These are phyloP conservation scores for Hura crepitans DNA, from an alignment of 441 rosid species.

Conservation along the genomic window DNA sequence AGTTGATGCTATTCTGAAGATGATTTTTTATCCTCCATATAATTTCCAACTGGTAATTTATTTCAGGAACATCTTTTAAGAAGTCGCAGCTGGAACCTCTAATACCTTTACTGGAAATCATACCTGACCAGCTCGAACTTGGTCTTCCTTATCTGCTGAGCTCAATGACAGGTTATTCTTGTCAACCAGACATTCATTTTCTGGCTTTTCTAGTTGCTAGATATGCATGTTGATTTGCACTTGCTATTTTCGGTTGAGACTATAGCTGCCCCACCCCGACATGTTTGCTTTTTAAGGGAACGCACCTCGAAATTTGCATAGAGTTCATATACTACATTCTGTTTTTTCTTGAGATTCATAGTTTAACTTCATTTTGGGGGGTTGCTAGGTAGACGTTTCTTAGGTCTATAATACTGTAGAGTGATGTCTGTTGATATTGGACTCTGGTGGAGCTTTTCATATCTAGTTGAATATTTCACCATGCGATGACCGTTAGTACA, in stretches of 20 bases:
- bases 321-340: not conserved
- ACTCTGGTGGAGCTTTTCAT: not conserved
- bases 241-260: not conserved
- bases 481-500: not conserved
- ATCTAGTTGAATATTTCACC: not conserved
- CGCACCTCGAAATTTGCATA: not conserved
- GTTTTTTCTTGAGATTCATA: not conserved
- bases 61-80: constrained; percentile 72
- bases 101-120: constrained; percentile 44
- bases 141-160: constrained; percentile 44
- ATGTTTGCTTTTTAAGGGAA: not conserved
- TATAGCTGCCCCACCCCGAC: not conserved
- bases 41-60: constrained; percentile 17
- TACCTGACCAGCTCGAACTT: constrained; percentile 48
- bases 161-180: constrained; percentile 51
- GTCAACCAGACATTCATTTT: not conserved
- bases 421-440: not conserved
- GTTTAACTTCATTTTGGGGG: not conserved
- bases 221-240: not conserved
- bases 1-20: not conserved
- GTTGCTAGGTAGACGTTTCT: not conserved
- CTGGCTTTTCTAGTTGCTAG: constrained; percentile 22
- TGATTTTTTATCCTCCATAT: constrained; percentile 1
- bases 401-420: not conserved
- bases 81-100: constrained; percentile 51